These are phyloP conservation scores for Solanum neorickii DNA, from an alignment of 257 asterid species.

Conservation along the genomic window DNA sequence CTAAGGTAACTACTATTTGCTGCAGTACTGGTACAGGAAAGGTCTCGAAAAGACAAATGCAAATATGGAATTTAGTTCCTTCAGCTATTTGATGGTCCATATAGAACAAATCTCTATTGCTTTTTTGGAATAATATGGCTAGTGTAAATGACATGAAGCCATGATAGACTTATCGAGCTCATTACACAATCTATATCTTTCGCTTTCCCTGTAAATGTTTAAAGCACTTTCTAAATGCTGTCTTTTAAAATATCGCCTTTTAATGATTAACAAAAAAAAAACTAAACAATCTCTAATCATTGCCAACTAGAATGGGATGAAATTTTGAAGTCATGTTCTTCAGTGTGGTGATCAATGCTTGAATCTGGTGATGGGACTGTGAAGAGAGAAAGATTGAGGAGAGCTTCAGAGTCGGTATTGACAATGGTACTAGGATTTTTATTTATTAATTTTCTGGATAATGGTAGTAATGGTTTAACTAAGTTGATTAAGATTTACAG, in stretches of 20 bases:
- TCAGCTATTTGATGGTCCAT: not conserved
- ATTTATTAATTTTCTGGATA: not conserved
- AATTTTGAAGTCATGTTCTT: not conserved
- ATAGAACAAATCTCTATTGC: not conserved
- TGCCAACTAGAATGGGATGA: not conserved
- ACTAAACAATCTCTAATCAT: not conserved
- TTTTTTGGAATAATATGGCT: not conserved
- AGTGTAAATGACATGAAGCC: not conserved
- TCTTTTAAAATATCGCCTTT: not conserved
- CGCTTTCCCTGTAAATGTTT: not conserved
- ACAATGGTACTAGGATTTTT: not conserved
- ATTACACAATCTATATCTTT: not conserved
- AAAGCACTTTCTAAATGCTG: not conserved
- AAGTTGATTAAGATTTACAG: not conserved
- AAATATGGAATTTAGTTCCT: not conserved
- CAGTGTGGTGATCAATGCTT: not conserved
- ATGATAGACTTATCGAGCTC: not conserved
- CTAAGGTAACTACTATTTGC: not conserved
- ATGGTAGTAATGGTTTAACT: not conserved
- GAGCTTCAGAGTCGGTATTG: not conserved
- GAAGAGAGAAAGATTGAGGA: not conserved
- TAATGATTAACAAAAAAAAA: not conserved
- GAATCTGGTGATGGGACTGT: not conserved
- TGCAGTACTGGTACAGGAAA: not conserved
- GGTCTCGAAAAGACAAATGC: not conserved